Percentiles rank a stretch among this genome's conserved stretches.
These are phyloP conservation scores for Apiotrichum montevideense DNA, from an alignment of 1,284 basidiomycete genomes.

Conservation along the genomic window DNA sequence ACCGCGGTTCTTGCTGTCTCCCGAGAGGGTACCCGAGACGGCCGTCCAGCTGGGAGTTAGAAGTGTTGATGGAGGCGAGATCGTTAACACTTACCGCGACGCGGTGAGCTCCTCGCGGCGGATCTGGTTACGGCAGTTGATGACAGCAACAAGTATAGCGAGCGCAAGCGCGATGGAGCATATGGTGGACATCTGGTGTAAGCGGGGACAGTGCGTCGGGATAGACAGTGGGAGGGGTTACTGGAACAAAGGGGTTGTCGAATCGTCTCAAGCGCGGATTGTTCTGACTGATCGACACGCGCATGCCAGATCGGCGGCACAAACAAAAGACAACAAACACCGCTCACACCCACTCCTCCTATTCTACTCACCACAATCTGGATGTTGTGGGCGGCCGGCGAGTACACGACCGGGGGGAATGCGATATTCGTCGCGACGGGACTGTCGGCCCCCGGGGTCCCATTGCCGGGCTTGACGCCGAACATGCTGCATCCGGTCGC, in stretches of 20 bases:
- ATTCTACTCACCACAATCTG: slow-evolving; percentile 3
- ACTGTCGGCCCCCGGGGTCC: not conserved
- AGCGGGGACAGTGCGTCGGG: not conserved
- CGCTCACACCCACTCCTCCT: no score
- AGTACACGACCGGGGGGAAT: slow-evolving; percentile 6
- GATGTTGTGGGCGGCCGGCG: slow-evolving; percentile 5
- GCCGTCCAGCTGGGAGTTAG: not conserved
- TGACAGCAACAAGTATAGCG: slow-evolving; percentile 3
- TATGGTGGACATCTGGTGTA: slow-evolving; percentile 7
- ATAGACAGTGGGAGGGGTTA: not conserved
- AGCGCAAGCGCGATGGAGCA: slow-evolving; percentile 6
- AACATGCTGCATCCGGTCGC: not conserved
- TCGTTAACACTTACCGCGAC: not conserved
- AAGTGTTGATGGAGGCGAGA: not conserved
- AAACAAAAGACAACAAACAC: not conserved
- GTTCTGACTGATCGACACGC: no score
- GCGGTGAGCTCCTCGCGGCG: not conserved
- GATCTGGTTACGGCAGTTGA: slow-evolving; percentile 11
- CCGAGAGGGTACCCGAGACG: not conserved
- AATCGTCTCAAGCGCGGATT: no score
- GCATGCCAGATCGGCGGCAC: not conserved
- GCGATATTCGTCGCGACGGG: slow-evolving; percentile 1
- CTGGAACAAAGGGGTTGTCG: not conserved
- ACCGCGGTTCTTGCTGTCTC: not conserved
- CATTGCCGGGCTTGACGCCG: not conserved